Conservation (phyloP, 257 asterid genomes). For the Jacaranda copaia region DNA sequence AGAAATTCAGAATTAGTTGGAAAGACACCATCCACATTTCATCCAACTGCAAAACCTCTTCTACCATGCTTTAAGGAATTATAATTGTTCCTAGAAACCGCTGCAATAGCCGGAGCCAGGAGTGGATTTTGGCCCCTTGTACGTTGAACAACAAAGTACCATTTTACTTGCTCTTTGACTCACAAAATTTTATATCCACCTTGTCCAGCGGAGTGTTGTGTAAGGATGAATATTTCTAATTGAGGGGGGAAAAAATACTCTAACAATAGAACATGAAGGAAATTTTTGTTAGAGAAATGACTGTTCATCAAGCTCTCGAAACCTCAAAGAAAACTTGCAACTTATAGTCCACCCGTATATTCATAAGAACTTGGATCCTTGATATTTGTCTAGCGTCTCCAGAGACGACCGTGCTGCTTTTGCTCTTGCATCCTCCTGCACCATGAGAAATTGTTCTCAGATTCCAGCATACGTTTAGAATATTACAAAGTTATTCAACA, state of each 20-base stretch:
- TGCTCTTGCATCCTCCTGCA: slow-evolving; percentile 83
- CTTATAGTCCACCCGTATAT: slow-evolving; percentile 18
- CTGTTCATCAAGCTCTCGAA: slow-evolving; percentile 12
- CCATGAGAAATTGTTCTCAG: slow-evolving; percentile 13
- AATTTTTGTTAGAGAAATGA: not conserved
- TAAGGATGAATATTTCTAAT: not conserved
- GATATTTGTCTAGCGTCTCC: slow-evolving; percentile 53
- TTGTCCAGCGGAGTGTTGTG: slow-evolving; percentile 17
- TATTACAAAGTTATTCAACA: not conserved
- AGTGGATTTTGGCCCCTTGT: slow-evolving; percentile 6
- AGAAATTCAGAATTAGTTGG: not conserved
- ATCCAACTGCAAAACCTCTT: not conserved
- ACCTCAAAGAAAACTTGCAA: slow-evolving; percentile 27
- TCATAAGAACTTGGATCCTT: slow-evolving; percentile 22
- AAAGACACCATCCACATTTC: not conserved
- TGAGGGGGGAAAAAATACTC: slow-evolving; percentile 16
- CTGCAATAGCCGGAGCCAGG: slow-evolving; percentile 12
- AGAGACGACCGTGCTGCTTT: slow-evolving; percentile 62
- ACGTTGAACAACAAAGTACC: not conserved
- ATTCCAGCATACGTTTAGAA: slow-evolving; percentile 2
- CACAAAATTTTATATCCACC: slow-evolving; percentile 35
- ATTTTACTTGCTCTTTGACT: not conserved
- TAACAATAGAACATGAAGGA: not conserved
- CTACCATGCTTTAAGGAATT: not conserved
- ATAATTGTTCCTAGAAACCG: slow-evolving; percentile 8